A percentile compares a stretch with the other conserved stretches of the same genome.
phyloP scores from a whole-genome alignment of 768 basidiomycete species.

The Plicaturopsis crispa region DNA sequence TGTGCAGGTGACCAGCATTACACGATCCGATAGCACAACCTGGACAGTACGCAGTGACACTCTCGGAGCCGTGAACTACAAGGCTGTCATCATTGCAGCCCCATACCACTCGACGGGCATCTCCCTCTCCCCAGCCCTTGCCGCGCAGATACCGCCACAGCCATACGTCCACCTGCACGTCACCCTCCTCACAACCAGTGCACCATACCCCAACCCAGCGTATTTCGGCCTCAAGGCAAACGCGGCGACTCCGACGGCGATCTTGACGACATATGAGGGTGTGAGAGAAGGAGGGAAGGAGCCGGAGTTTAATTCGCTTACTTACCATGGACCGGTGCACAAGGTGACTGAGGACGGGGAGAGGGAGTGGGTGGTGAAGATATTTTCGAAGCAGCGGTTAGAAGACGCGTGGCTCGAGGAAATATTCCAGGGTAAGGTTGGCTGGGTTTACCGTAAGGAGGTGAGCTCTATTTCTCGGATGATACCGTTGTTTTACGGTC shows the following conservation, averaged over 20 bases:
- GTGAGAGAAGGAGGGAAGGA: constrained; percentile 41
- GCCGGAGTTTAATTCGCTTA: constrained; percentile 83
- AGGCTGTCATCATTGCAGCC: constrained; percentile 77
- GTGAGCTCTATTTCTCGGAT: constrained; percentile 22
- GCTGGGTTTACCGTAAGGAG: constrained; percentile 82
- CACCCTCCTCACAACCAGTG: constrained; percentile 78
- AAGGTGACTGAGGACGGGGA: constrained; percentile 21
- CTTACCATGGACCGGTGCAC: constrained; percentile 60
- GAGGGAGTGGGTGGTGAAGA: constrained; percentile 74
- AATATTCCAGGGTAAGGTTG: constrained; percentile 59
- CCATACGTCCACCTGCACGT: constrained; percentile 84
- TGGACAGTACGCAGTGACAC: constrained; percentile 49
- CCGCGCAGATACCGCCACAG: constrained; percentile 52
- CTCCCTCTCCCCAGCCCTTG: constrained; percentile 36
- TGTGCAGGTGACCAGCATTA: constrained; percentile 46
- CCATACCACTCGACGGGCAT: constrained; percentile 73
- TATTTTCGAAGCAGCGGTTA: constrained; percentile 66
- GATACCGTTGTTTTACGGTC: constrained; percentile 1
- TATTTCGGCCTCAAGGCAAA: constrained; percentile 58
- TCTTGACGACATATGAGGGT: constrained; percentile 71
- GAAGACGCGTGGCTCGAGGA: constrained; percentile 63
- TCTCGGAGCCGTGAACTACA: constrained; percentile 47
- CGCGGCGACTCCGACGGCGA: constrained; percentile 44
- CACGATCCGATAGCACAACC: constrained; percentile 24
- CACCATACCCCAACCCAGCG: constrained; percentile 45